Evolutionary conservation across 345 rosid species (phyloP), one percentile per base, ranked within the genome.

Genomic region (Turritis glabra): DNA sequence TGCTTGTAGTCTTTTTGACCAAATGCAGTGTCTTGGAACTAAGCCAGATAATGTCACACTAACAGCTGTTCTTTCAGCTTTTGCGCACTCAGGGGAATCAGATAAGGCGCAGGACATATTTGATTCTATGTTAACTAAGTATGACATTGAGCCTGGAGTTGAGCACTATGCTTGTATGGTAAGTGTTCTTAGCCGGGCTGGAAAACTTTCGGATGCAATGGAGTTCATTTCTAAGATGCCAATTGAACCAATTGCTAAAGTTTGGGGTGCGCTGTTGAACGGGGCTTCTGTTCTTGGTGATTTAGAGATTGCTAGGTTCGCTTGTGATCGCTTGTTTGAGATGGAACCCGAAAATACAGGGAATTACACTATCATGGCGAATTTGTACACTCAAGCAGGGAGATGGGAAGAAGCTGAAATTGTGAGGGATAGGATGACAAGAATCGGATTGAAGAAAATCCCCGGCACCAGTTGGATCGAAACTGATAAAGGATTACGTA

Each of bases 141-240:
- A 79, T 79, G 81, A 75, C 44, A 72, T 82, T 61, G 79, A 82
- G 74, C 96, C 92, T 30, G 80, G 86, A 19, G 79, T 82, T 1
- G 91, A 91, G 84, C 98, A 93, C 57, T 88, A 91, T 83, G 92
- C 98, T 52, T 91, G 96, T 78, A 72, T 88, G 87, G 93, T 86
- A 5, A 88, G 86, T 66, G 94, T 73, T 79, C 85, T 91, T 38
- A 85, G 92, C 90, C 84, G 89, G 46, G 92, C 89, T 18, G 87
- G 86, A 27, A 91, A 84, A 72, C 88, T 91, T 37, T 81, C 85
- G 10, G 92, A 88, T 72, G 97, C 98, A 35, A 67, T 73, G 67
- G 89, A 93, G 37, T 87, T 89, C 78, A 82, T 91, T 61, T 70
- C 76, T 40, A 79, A 68, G 71, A 91, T 91, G 92, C 92, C 94